A percentile compares a stretch with the other conserved stretches of the same genome.
Evolutionary conservation across 179 eudicot species (phyloP).

Genomic region (Beta lomatogona): DNA sequence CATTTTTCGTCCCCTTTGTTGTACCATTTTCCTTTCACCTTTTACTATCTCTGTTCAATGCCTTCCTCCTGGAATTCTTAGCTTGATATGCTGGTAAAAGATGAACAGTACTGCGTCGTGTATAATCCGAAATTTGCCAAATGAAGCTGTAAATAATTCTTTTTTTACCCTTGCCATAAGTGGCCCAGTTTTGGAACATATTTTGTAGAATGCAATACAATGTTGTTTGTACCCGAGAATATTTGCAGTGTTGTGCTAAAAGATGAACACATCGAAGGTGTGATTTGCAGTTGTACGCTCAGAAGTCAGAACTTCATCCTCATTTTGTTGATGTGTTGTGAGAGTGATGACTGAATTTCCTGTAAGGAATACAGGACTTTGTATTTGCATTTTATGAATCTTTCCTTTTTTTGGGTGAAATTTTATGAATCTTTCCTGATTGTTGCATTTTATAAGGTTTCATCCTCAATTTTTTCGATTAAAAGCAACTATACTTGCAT

Average conservation of each 20-base stretch:
- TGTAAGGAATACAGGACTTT: too few species aligned
- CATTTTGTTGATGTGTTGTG: too few species aligned
- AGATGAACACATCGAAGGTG: not conserved
- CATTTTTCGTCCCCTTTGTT: slow-evolving; percentile 5
- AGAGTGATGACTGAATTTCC: too few species aligned
- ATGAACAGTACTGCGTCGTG: slow-evolving; percentile 15
- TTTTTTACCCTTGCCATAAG: not conserved
- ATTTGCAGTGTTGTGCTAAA: not conserved
- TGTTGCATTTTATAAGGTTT: too few species aligned
- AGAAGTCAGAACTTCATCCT: too few species aligned
- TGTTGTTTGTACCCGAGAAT: not conserved
- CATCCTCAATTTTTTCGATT: too few species aligned
- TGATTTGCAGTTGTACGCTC: not conserved
- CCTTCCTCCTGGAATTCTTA: not conserved
- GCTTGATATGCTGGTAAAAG: slow-evolving; percentile 11
- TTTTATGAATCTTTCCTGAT: too few species aligned
- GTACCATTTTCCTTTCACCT: slow-evolving; percentile 2
- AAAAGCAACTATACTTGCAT: too few species aligned
- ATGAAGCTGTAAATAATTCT: slow-evolving; percentile 30
- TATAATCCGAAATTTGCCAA: slow-evolving; percentile 19
- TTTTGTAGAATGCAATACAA: not conserved
- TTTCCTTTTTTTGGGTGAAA: too few species aligned
- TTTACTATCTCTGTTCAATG: not conserved
- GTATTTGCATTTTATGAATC: too few species aligned
- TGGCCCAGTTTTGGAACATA: slow-evolving; percentile 14